These are phyloP conservation scores for Rubia balearica DNA, from an alignment of 305 asterid species.

Conservation along the genomic window DNA sequence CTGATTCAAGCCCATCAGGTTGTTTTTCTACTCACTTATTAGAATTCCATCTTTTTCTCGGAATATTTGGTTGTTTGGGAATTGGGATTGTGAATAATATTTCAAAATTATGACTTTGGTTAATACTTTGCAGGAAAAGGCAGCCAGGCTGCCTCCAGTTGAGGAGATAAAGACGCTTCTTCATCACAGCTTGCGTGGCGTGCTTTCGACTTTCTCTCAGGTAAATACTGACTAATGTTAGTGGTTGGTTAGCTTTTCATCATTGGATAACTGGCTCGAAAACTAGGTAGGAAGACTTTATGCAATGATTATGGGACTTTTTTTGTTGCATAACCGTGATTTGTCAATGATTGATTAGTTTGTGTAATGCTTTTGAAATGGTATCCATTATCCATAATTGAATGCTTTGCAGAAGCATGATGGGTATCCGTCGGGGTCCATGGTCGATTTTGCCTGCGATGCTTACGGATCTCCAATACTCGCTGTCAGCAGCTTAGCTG, in stretches of 20 bases:
- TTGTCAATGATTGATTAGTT: background rate
- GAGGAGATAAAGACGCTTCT: constrained; percentile 76
- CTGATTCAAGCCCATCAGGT: constrained; percentile 90
- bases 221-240: constrained; percentile 22
- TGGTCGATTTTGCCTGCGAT: constrained; percentile 95
- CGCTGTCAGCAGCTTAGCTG: constrained; percentile 78
- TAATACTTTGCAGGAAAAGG: constrained; percentile 48
- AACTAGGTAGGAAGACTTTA: background rate
- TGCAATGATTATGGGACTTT: background rate
- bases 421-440: constrained; percentile 94
- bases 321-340: background rate
- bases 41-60: background rate
- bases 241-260: background rate
- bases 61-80: background rate
- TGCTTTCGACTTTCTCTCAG: constrained; percentile 84
- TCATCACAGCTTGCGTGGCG: constrained; percentile 65
- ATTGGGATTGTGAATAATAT: background rate
- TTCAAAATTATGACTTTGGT: constrained; percentile 1
- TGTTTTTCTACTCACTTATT: background rate
- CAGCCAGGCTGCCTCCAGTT: constrained; percentile 73
- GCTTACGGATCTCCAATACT: constrained; percentile 78
- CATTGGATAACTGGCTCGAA: background rate
- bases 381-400: background rate
- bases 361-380: background rate
- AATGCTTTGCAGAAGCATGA: constrained; percentile 51